A percentile compares a stretch with the other conserved stretches of the same genome.
phyloP scores from a whole-genome alignment of 768 basidiomycete species.

The Mrakia blollopis region DNA sequence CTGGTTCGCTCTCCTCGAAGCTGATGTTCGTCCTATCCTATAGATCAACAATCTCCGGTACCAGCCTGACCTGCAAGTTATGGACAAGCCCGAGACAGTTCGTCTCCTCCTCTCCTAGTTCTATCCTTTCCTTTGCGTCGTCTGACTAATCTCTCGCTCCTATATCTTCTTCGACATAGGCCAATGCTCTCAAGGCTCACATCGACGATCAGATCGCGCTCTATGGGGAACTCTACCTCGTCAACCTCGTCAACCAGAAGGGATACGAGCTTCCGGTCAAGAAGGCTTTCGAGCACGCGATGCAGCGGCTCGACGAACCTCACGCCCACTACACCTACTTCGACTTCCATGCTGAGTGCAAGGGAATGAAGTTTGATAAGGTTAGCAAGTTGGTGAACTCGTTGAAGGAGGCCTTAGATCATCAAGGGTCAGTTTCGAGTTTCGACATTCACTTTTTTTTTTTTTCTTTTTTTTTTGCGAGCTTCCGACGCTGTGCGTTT shows the following conservation, averaged over 20 bases:
- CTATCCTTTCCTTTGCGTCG: not conserved
- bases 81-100: conserved; percentile 85
- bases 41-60: conserved; percentile 93
- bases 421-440: conserved; percentile 25
- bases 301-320: conserved; percentile 59
- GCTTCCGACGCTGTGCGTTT: not conserved
- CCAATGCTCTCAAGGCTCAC: conserved; percentile 66
- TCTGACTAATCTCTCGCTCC: not conserved
- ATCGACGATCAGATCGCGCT: conserved; percentile 62
- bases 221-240: conserved; percentile 74
- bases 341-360: conserved; percentile 95
- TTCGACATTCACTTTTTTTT: too few species aligned
- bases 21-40: conserved; percentile 66
- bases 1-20: not conserved
- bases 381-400: conserved; percentile 75
- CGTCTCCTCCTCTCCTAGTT: conserved; percentile 34
- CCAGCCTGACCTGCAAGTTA: conserved; percentile 91
- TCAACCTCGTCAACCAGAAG: conserved; percentile 90
- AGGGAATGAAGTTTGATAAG: conserved; percentile 89
- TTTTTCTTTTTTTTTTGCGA: not conserved
- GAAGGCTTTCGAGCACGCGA: conserved; percentile 80
- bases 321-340: conserved; percentile 87
- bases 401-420: conserved; percentile 54
- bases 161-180: conserved; percentile 47
- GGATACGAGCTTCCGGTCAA: conserved; percentile 91